Base-by-base conservation (phyloP, 202 grass and related monocot species). In the Musa balbisiana region DNA sequence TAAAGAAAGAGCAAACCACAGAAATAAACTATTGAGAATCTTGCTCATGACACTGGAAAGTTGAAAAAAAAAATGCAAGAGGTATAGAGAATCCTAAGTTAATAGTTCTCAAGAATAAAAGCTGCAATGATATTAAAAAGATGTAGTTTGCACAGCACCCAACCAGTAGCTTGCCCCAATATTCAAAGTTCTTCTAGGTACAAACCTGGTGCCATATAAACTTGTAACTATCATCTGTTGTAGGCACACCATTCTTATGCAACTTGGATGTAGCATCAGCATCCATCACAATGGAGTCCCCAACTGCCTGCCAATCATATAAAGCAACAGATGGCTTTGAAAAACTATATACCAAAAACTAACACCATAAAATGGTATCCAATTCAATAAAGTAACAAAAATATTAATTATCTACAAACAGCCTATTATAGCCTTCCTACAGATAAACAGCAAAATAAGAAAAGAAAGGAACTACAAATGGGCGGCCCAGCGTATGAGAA, bases 191-290 rank as follows among this genome's bases (percentile, higher is more conserved):
- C 1, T 29, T 67, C 3, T 24, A 24, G 19, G 1, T 12, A 1
- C 83, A 79, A 82, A 98, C 95, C 95, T 92, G 73, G 27, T 87
- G 60, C 76, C 87, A 92, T 69, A 87, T 59, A 85, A 90, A 99
- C 69, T 99, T 99, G 0, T 74, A 79, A 67, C 85, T 94, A 86
- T 99, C 95, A 71, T 99, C 89, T 78, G 95, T 99, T 76, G 87
- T 83, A 26, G 25, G 63, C 77, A 94, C 78, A 67, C 91, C 87
- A 69, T 83, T 80, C 62, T 85, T 92, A 52, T 72, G 87, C 78
- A 99, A 65, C 67, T 92, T 80, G 23, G 95, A 74, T 70, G 85
- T 99, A 75, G 91, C 91, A 83, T 95, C 90, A 59, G 91, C 89
- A 80, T 99, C 95, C 87, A 99, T 85, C 62, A 79, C 77, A 83